These are phyloP conservation scores for Hypoxylon sp. DNA, from an alignment of 2,329 filamentous ascomycete genomes.

Conservation along the genomic window DNA sequence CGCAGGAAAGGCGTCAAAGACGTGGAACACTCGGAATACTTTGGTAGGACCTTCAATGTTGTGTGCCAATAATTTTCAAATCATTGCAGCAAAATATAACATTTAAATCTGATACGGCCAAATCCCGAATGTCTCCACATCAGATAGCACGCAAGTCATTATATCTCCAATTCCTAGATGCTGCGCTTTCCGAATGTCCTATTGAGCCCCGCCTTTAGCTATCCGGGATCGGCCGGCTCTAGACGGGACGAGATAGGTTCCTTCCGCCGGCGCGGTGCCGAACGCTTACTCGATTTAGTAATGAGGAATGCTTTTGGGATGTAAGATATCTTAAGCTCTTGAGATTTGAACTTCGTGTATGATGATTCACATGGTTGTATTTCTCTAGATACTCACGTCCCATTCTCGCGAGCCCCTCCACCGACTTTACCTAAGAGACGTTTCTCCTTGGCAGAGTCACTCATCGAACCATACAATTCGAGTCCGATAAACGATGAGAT, in stretches of 20 bases:
- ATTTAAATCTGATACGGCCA: neutral
- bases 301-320: neutral
- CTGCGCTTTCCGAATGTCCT: neutral
- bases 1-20: conserved; percentile 20
- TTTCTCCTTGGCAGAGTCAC: too few species aligned
- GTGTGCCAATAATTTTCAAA: too few species aligned
- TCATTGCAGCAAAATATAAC: neutral
- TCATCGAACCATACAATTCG: too few species aligned
- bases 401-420: neutral
- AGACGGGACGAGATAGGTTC: conserved; percentile 11
- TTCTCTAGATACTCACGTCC: neutral
- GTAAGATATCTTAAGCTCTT: neutral
- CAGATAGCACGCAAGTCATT: neutral
- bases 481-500: too few species aligned
- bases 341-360: neutral
- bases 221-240: conserved; percentile 33
- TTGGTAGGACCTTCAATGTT: too few species aligned
- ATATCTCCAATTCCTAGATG: neutral
- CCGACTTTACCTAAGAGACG: too few species aligned
- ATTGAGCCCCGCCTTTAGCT: conserved; percentile 29
- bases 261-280: conserved; percentile 24
- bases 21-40: too few species aligned
- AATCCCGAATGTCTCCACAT: neutral
- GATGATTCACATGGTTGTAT: neutral
- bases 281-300: neutral